phyloP scores from a whole-genome alignment of 768 basidiomycete species.

The Boletus edulis region DNA sequence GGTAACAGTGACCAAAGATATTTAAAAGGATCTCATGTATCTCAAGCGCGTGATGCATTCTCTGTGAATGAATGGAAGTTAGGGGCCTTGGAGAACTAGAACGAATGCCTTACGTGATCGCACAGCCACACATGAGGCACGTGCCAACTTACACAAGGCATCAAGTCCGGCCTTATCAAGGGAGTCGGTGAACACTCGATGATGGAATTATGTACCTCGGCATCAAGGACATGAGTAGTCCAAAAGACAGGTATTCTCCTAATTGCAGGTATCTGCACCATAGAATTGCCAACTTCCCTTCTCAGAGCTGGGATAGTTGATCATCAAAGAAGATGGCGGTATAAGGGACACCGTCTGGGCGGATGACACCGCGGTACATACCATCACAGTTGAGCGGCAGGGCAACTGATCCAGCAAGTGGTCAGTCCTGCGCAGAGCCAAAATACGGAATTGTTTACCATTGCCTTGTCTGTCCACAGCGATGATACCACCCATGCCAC shows the following conservation, averaged over 20 bases:
- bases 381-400: slow-evolving; percentile 74
- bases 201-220: too few species aligned
- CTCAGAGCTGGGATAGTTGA: slow-evolving; percentile 29
- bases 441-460: slow-evolving; percentile 39
- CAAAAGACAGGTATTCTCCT: too few species aligned
- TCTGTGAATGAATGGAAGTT: neutral
- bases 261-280: too few species aligned
- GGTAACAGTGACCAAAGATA: neutral
- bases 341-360: slow-evolving; percentile 63
- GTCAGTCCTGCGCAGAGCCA: neutral
- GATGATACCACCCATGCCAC: slow-evolving; percentile 74
- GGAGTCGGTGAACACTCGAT: too few species aligned
- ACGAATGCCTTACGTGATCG: too few species aligned
- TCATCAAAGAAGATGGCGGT: slow-evolving; percentile 82
- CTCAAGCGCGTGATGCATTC: neutral
- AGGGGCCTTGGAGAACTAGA: too few species aligned
- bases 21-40: neutral
- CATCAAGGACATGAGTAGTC: too few species aligned
- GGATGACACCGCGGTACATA: slow-evolving; percentile 81
- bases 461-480: slow-evolving; percentile 69
- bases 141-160: too few species aligned
- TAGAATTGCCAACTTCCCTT: neutral
- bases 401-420: slow-evolving; percentile 44
- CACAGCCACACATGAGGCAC: too few species aligned
- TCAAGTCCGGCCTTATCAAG: too few species aligned